Conservation (phyloP, 441 rosid genomes). For the Omphalea diandra region DNA sequence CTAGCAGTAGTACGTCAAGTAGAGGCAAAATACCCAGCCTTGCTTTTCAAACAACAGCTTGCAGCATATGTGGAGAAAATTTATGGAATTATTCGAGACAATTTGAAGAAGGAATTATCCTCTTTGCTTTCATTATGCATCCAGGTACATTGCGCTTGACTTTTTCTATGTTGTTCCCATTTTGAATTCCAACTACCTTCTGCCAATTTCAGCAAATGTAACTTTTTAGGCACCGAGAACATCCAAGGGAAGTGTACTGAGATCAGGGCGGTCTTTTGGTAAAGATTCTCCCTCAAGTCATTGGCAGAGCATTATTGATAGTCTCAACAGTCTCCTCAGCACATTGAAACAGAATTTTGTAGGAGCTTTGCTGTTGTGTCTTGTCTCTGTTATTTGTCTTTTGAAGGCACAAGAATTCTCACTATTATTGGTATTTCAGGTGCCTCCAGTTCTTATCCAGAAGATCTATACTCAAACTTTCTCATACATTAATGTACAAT, state of each 20-base stretch:
- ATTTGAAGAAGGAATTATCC: conserved; percentile 86
- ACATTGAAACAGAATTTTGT: conserved; percentile 90
- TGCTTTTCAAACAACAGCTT: conserved; percentile 98
- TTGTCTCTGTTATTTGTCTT: conserved; percentile 7
- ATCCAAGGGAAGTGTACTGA: conserved; percentile 78
- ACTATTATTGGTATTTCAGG: conserved; percentile 52
- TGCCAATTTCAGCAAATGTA: conserved; percentile 8
- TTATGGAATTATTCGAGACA: conserved; percentile 97
- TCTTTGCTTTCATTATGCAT: conserved; percentile 86
- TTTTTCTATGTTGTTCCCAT: conserved; percentile 13
- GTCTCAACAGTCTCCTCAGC: conserved; percentile 74
- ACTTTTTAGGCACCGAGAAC: conserved; percentile 81
- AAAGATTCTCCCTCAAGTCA: conserved; percentile 84
- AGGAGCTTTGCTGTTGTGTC: conserved; percentile 27
- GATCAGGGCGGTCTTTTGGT: conserved; percentile 92
- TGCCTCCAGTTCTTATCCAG: conserved; percentile 88
- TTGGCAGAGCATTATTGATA: conserved; percentile 94
- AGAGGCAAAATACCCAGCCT: conserved; percentile 98
- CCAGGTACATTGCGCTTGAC: conserved; percentile 52
- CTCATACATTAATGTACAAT: conserved; percentile 84
- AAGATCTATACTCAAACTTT: conserved; percentile 95
- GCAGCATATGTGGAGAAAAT: conserved; percentile 98
- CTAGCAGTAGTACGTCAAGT: conserved; percentile 73
- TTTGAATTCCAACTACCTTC: background rate
- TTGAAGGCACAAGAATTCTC: conserved; percentile 29